Evolutionary conservation across 805 yeast genomes (phyloP).

Genomic region (Yamadazyma nakazawae): DNA sequence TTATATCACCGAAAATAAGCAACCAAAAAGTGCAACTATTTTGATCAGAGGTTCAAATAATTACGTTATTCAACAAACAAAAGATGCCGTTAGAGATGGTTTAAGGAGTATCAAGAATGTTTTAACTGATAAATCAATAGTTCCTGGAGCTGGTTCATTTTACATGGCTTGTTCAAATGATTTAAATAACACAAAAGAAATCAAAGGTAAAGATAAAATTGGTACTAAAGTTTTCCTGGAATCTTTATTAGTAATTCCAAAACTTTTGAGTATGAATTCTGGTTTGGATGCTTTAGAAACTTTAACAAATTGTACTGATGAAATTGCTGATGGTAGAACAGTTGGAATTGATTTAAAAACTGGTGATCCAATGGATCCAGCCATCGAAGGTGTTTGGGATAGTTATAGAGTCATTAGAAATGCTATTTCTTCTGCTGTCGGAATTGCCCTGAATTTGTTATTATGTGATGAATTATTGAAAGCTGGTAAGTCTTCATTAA

Average conservation of each 20-base stretch:
- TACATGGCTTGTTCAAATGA: slow-evolving; percentile 78
- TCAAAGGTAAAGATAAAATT: slow-evolving; percentile 81
- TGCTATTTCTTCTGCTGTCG: slow-evolving; percentile 87
- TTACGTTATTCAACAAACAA: slow-evolving; percentile 85
- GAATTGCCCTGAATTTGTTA: slow-evolving; percentile 87
- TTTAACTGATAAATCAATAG: slow-evolving; percentile 74
- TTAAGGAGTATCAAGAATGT: slow-evolving; percentile 92
- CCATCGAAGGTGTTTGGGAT: slow-evolving; percentile 95
- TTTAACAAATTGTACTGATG: slow-evolving; percentile 85
- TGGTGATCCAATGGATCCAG: slow-evolving; percentile 96
- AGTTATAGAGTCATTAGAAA: slow-evolving; percentile 91
- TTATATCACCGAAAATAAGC: slow-evolving; percentile 83
- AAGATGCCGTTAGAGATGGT: slow-evolving; percentile 97
- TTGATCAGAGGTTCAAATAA: slow-evolving; percentile 91
- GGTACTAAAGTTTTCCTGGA: slow-evolving; percentile 95
- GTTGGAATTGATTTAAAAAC: slow-evolving; percentile 89
- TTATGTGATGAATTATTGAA: slow-evolving; percentile 94
- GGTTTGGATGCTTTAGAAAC: slow-evolving; percentile 93
- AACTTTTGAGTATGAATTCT: slow-evolving; percentile 86
- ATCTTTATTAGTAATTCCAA: slow-evolving; percentile 86
- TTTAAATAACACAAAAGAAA: slow-evolving; percentile 48
- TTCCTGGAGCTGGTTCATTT: slow-evolving; percentile 98
- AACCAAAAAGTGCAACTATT: slow-evolving; percentile 89
- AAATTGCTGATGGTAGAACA: slow-evolving; percentile 69
- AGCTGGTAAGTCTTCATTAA: slow-evolving; percentile 93